Evolutionary conservation across 208 protist species (phyloP).

Genomic region (Leptomonas pyrrhocoris): DNA sequence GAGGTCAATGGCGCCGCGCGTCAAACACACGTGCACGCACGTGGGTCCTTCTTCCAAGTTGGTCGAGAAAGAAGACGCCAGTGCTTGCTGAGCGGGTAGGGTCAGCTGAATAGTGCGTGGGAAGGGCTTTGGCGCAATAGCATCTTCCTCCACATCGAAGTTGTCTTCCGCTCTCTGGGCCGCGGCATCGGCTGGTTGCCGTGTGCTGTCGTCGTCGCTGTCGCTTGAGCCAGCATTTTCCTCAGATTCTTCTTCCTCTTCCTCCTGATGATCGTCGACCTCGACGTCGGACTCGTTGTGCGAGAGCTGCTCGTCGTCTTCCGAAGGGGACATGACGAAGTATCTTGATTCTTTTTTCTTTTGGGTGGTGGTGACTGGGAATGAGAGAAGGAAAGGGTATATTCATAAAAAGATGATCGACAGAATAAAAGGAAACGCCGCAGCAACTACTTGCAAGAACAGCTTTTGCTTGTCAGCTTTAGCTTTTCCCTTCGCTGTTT

Average conservation of each 20-base stretch:
- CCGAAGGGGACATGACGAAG: conserved; percentile 6
- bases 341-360: too few species aligned
- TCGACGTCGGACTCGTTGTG: conserved; percentile 1
- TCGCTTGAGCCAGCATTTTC: conserved; percentile 12
- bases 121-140: conserved; percentile 24
- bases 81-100: neutral
- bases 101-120: conserved; percentile 17
- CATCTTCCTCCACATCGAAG: conserved; percentile 41
- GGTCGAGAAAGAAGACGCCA: neutral
- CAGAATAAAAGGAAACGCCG: too few species aligned
- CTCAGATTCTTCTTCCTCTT: conserved; percentile 31
- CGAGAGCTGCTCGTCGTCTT: conserved; percentile 3
- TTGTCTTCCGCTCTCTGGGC: conserved; percentile 22
- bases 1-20: conserved; percentile 17
- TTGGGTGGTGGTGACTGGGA: too few species aligned
- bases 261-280: conserved; percentile 19
- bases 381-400: too few species aligned
- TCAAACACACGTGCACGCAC: conserved; percentile 30
- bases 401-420: too few species aligned
- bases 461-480: too few species aligned
- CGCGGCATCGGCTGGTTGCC: neutral
- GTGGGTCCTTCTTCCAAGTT: conserved; percentile 3
- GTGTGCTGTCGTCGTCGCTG: conserved; percentile 9
- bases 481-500: too few species aligned
- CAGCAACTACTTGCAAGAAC: too few species aligned